These are phyloP conservation scores for Fusarium lateritium DNA, from an alignment of 2,329 filamentous ascomycete genomes.

Conservation along the genomic window DNA sequence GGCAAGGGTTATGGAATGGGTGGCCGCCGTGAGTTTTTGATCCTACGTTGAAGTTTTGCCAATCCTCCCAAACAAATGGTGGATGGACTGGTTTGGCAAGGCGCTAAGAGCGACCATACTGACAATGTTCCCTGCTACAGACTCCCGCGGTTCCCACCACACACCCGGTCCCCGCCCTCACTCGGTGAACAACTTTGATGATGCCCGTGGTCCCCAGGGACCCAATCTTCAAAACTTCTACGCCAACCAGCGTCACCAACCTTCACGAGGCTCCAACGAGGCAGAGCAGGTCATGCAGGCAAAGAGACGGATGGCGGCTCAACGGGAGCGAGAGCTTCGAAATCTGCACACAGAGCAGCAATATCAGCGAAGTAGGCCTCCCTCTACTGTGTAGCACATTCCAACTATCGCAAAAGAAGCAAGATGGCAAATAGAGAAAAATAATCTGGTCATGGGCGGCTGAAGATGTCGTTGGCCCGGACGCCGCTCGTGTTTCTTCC, in stretches of 20 bases:
- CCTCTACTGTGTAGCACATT: conserved; percentile 78
- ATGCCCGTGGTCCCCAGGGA: conserved; percentile 78
- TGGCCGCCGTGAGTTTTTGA: conserved; percentile 84
- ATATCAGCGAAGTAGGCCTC: conserved; percentile 98
- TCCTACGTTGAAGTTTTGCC: conserved; percentile 20
- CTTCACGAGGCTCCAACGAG: conserved; percentile 86
- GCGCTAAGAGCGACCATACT: conserved; percentile 39
- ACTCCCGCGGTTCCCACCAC: conserved; percentile 77
- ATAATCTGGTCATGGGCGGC: conserved; percentile 49
- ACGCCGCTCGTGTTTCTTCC: conserved; percentile 47
- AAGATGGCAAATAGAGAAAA: conserved; percentile 58
- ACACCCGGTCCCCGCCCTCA: conserved; percentile 80
- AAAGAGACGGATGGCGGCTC: conserved; percentile 98
- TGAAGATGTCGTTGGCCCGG: conserved; percentile 42
- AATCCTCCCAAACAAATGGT: conserved; percentile 32
- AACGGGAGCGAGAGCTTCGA: conserved; percentile 98
- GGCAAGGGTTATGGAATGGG: conserved; percentile 87
- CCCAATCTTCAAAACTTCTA: conserved; percentile 93
- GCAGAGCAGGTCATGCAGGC: conserved; percentile 99
- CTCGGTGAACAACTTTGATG: conserved; percentile 85
- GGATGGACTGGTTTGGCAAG: conserved; percentile 38
- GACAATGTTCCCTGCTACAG: conserved; percentile 60
- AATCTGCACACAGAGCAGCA: conserved; percentile 99
- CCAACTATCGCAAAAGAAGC: conserved; percentile 55
- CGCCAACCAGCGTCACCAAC: conserved; percentile 91